A percentile compares a stretch with the other conserved stretches of the same genome.
Evolutionary conservation across 1,139 yeast genomes (phyloP).

Genomic region (Candida anutae): DNA sequence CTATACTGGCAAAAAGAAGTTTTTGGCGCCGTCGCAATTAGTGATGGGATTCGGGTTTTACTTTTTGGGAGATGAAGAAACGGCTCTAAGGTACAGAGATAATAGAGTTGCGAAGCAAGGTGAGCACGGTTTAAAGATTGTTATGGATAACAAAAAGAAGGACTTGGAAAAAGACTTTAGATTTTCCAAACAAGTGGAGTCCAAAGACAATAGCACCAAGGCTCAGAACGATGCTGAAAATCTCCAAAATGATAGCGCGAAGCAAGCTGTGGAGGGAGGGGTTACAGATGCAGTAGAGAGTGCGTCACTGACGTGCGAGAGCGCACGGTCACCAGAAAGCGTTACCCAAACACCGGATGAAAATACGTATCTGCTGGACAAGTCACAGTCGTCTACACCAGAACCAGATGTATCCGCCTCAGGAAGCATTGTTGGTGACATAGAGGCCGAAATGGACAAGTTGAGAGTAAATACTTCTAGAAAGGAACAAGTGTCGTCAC

Average conservation of each 20-base stretch:
- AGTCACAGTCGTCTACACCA: no score
- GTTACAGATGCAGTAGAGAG: constrained; percentile 2
- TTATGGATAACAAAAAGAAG: constrained; percentile 26
- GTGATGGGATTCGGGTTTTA: constrained; percentile 86
- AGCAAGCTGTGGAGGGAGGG: constrained; percentile 6
- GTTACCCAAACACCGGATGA: not conserved
- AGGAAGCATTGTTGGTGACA: constrained; percentile 10
- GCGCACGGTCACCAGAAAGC: constrained; percentile 4
- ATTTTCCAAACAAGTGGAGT: constrained; percentile 10
- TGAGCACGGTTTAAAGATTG: constrained; percentile 39
- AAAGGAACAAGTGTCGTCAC: constrained; percentile 5
- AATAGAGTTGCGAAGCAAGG: constrained; percentile 31
- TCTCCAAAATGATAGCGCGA: constrained; percentile 5
- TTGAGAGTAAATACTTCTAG: constrained; percentile 5
- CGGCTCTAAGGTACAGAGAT: constrained; percentile 33
- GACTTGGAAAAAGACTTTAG: constrained; percentile 13
- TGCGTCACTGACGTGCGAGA: constrained; percentile 8
- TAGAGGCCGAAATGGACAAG: constrained; percentile 7
- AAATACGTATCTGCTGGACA: no score
- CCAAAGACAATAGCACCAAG: constrained; percentile 3
- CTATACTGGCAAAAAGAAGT: constrained; percentile 48
- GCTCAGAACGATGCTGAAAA: constrained; percentile 3
- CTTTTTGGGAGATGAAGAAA: constrained; percentile 60
- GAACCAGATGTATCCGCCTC: constrained; percentile 4
- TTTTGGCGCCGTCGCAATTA: constrained; percentile 73